Conservation (phyloP, 176 grass and related monocot genomes). For the Saccharum spontaneum region DNA sequence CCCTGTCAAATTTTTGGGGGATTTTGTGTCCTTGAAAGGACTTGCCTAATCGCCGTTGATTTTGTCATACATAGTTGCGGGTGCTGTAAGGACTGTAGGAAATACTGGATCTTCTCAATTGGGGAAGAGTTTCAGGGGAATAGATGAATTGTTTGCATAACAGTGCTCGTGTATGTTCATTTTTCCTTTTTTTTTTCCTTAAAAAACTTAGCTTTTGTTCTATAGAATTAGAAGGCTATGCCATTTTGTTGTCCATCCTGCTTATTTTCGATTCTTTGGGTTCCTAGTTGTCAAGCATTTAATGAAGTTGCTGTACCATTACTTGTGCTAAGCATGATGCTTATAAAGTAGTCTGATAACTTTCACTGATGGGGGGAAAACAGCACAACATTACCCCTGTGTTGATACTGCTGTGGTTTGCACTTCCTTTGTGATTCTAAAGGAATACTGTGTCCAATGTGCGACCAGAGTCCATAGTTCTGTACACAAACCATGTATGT, state of each 20-base stretch:
- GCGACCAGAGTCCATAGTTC: background rate
- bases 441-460: slow-evolving; percentile 1
- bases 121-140: background rate
- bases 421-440: background rate
- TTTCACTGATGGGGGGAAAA: background rate
- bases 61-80: background rate
- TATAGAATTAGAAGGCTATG: background rate
- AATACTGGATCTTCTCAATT: slow-evolving; percentile 6
- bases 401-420: background rate
- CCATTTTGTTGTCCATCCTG: background rate
- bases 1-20: background rate
- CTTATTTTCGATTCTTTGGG: background rate
- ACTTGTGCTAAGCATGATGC: background rate
- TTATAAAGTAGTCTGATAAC: background rate
- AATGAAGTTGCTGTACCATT: background rate
- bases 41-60: background rate
- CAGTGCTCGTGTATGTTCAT: background rate
- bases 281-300: slow-evolving; percentile 2
- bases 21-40: slow-evolving; percentile 8
- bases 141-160: background rate
- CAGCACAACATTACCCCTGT: background rate
- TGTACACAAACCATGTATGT: background rate
- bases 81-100: background rate
- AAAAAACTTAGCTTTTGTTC: background rate
- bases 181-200: background rate